Base-by-base conservation (phyloP, 2,329 filamentous ascomycete genomes). In the Epichloe typhina region DNA sequence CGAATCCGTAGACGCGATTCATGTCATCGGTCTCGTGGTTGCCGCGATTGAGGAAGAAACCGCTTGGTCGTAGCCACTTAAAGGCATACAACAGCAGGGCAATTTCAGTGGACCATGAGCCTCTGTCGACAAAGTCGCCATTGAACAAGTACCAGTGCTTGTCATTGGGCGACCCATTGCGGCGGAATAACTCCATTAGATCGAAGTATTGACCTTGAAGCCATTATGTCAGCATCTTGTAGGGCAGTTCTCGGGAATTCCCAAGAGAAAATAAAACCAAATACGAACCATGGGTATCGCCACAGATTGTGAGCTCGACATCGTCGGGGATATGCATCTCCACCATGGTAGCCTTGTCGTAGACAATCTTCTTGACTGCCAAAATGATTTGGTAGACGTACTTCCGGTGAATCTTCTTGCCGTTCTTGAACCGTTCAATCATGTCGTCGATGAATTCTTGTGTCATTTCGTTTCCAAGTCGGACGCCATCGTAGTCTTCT, bases 21-120 rank as follows among this genome's bases (percentile, higher is more conserved):
- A 98, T 98, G 69, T 96, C 91, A 65, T 97, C 91, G 46, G 93
- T 97, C 72, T 98, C 93, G 70, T 98, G 93, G 70, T 98, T 98
- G 59, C 93, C 93, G 55, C 93, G 83, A 75, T 98, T 98, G 56
- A 98, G 74, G 79, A 95, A 97, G 76, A 98, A 91, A 50, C 76
- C 81, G 42, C 82, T 79, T 7, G 93, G 93, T 50, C 86, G 82
- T 61, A 97, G 69, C 91, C 88, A 95, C 73, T 98, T 98, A 77
- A 95, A 95, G 43, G 91, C 86, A 67, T 96, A 98, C 19, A 98
- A 75, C 11, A 96, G 75, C 45, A 98, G 76, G 11, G 89, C 91
- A 59, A 98, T 94, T 66, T 98, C 93, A n/a, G 84, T 89, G 6
- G 91, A 97, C 93, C 93, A 98, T 38, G 89, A 96, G 31, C 93